Evolutionary conservation across 306 rosid genomes (phyloP), one percentile per base, ranked within the genome.

Genomic region (Oxytropis ochrocephala): DNA sequence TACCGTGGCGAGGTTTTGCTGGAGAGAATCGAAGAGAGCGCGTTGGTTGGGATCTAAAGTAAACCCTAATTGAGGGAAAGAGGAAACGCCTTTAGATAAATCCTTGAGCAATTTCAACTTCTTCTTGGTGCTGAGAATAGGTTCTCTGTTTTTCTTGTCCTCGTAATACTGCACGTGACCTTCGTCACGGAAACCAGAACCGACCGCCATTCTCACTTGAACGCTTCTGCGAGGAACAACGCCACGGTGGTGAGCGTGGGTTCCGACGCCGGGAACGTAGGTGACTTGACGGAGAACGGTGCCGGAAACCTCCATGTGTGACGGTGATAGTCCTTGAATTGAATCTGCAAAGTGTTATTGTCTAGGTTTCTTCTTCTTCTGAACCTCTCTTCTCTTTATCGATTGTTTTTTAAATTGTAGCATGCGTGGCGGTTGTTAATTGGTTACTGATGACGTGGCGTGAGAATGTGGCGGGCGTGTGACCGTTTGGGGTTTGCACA

Each of bases 301-400:
- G 60, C 96, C 91, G 54, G 90, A 85, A 19, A 81, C 83, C 76
- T 89, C 97, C 97, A 88, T 88, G 24, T 62, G 27, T 66, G 44
- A 56, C 54, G 59, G 16, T 38, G 71, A 39, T 11, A 19, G 14
- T 41, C 0, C 62, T 42, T 62, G 18, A 60, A 41, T 4, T 44
- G 71, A 75, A 57, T 29, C 8, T 5, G 13, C 21, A 13, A 32
- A 6, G 18, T 6, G 9, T 11, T 2, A 19, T 24, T 29, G 0
- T 1, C 10, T 12, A 24, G 10, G 4, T 2, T 0, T 38, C 9
- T 7, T 30, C 2, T 7, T 29, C 18, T 0, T 0, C 10, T 4
- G 14, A 14, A 7, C 17, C 11, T 29, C 1, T 5, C 14, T 33
- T n/a, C 0, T 5, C 6, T 30, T 42, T 27, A 53, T 64, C 33